A percentile compares a stretch with the other conserved stretches of the same genome.
Conservation (phyloP, 2,329 filamentous ascomycete species). For the Neonectria magnoliae region DNA sequence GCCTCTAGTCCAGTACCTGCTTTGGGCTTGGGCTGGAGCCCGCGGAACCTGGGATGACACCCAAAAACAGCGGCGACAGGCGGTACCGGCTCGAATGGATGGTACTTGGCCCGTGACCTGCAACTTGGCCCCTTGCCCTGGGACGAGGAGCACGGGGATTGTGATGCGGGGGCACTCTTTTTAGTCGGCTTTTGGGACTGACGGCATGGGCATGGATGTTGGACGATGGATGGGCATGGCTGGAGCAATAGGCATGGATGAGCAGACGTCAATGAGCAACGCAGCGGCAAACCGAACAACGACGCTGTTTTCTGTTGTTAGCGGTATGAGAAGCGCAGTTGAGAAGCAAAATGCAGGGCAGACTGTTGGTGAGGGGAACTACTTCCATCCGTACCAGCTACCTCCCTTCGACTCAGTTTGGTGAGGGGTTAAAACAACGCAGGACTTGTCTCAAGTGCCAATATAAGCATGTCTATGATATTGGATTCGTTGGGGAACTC, state of each 20-base stretch:
- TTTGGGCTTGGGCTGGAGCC: slow-evolving; percentile 26
- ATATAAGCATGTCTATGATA: slow-evolving; percentile 30
- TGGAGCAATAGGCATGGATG: not conserved
- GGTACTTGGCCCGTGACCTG: slow-evolving; percentile 36
- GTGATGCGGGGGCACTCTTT: slow-evolving; percentile 41
- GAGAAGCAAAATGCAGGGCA: slow-evolving; percentile 14
- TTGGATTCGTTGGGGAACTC: slow-evolving; percentile 20
- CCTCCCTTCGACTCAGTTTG: slow-evolving; percentile 1
- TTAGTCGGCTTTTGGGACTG: slow-evolving; percentile 38
- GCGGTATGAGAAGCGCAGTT: slow-evolving; percentile 4
- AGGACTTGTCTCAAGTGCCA: slow-evolving; percentile 35
- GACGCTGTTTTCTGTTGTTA: slow-evolving; percentile 24
- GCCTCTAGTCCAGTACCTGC: slow-evolving; percentile 28
- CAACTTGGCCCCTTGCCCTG: slow-evolving; percentile 24
- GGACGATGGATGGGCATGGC: not conserved
- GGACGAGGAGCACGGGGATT: slow-evolving; percentile 32
- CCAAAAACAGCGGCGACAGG: slow-evolving; percentile 29
- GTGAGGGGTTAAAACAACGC: slow-evolving; percentile 38
- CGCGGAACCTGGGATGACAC: slow-evolving; percentile 36
- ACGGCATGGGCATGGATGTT: slow-evolving; percentile 36
- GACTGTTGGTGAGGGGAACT: slow-evolving; percentile 20
- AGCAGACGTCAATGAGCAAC: slow-evolving; percentile 10
- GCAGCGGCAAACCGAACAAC: slow-evolving; percentile 25
- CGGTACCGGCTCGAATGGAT: slow-evolving; percentile 32
- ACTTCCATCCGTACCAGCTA: not conserved